Evolutionary conservation across 371 early-diverging fungal species (phyloP).

Genomic region (Syncephalastrum sp.): DNA sequence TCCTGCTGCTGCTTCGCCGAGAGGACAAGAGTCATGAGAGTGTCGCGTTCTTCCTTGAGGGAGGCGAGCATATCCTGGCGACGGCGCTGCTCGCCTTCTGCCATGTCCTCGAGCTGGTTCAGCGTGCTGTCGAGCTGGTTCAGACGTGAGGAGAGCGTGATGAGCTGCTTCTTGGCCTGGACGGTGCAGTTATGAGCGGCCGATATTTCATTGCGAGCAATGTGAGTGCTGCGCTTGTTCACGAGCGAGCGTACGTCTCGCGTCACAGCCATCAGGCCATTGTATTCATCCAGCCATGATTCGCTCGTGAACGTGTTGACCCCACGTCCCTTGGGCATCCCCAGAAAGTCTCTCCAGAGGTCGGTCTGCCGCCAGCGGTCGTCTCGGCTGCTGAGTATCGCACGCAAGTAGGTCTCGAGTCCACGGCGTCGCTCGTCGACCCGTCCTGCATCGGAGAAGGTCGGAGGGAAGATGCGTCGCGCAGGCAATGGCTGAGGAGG

Average conservation of each 20-base stretch:
- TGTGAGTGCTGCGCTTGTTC: slow-evolving; percentile 66
- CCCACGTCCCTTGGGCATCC: slow-evolving; percentile 58
- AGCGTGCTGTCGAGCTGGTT: slow-evolving; percentile 60
- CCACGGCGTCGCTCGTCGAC: slow-evolving; percentile 82
- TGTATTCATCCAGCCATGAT: slow-evolving; percentile 85
- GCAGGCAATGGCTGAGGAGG: slow-evolving; percentile 66
- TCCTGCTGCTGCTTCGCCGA: slow-evolving; percentile 37
- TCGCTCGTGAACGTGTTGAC: slow-evolving; percentile 63
- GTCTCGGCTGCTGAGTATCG: slow-evolving; percentile 72
- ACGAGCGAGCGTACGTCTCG: slow-evolving; percentile 75
- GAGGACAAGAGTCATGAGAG: slow-evolving; percentile 55
- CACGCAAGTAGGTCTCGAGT: slow-evolving; percentile 78
- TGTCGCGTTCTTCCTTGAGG: slow-evolving; percentile 71
- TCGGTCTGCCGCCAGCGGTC: slow-evolving; percentile 77
- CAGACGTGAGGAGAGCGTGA: slow-evolving; percentile 49
- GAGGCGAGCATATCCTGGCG: slow-evolving; percentile 76
- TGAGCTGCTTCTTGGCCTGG: slow-evolving; percentile 76
- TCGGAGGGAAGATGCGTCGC: slow-evolving; percentile 68
- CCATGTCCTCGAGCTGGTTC: slow-evolving; percentile 33
- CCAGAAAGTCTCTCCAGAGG: slow-evolving; percentile 78
- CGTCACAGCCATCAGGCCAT: slow-evolving; percentile 56
- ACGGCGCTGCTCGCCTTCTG: slow-evolving; percentile 73
- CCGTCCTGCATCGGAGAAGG: slow-evolving; percentile 61
- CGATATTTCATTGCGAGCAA: slow-evolving; percentile 73
- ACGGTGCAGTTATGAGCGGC: slow-evolving; percentile 75